phyloP scores from a whole-genome alignment of 257 asterid species.

The Schizonepeta tenuifolia region DNA sequence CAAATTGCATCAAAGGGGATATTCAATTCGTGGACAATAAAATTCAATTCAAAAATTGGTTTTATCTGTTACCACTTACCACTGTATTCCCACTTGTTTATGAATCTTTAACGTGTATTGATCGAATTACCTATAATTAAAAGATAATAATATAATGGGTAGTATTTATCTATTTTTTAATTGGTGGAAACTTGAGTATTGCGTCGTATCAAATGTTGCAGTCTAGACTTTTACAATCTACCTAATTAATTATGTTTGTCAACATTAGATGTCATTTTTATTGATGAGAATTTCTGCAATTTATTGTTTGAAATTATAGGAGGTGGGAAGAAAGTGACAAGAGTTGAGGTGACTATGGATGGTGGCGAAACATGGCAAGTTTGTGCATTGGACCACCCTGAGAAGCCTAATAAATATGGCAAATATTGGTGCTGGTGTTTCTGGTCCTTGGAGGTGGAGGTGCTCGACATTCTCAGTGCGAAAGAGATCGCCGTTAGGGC shows the following conservation, averaged over 20 bases:
- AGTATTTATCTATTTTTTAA: too few species aligned
- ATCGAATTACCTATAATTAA: background rate
- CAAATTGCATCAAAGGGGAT: background rate
- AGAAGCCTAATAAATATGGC: conserved; percentile 77
- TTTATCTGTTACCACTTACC: background rate
- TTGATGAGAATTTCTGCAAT: background rate
- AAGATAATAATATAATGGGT: too few species aligned
- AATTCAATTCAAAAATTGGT: background rate
- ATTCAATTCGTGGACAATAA: background rate
- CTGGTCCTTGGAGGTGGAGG: conserved; percentile 90
- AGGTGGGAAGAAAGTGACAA: conserved; percentile 90
- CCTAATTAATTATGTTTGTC: background rate
- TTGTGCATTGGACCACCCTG: conserved; percentile 64
- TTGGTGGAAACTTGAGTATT: background rate
- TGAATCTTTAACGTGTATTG: background rate
- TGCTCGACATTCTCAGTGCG: conserved; percentile 71
- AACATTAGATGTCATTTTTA: background rate
- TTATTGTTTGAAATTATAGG: conserved; percentile 42
- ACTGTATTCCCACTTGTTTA: background rate
- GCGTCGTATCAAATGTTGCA: background rate
- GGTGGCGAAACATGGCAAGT: conserved; percentile 89
- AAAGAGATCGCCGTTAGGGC: conserved; percentile 94
- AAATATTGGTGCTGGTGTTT: conserved; percentile 99
- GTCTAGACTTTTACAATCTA: conserved; percentile 9
- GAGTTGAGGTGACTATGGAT: conserved; percentile 89